Evolutionary conservation across 768 basidiomycete species (phyloP).

Genomic region (Rhizopogon vesiculosus): DNA sequence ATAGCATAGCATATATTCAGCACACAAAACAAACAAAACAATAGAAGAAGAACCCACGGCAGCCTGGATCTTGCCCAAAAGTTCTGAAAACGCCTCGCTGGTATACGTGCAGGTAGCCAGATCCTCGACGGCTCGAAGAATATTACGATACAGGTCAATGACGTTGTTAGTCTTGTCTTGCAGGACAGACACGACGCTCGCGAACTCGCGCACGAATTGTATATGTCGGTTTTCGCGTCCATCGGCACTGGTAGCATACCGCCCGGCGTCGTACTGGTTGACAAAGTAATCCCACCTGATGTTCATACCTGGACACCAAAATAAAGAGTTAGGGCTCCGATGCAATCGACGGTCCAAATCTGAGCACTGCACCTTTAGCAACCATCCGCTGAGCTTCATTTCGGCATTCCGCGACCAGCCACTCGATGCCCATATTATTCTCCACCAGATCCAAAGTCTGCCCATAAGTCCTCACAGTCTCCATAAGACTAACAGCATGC

Average conservation of each 20-base stretch:
- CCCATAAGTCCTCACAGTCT: constrained; percentile 96
- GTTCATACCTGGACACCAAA: constrained; percentile 67
- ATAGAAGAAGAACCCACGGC: constrained; percentile 53
- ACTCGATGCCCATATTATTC: constrained; percentile 86
- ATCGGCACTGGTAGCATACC: constrained; percentile 71
- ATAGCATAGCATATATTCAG: background rate
- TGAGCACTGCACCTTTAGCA: constrained; percentile 56
- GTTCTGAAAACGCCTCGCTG: constrained; percentile 73
- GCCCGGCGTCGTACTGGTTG: constrained; percentile 83
- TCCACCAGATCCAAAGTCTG: constrained; percentile 93
- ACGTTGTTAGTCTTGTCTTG: constrained; percentile 97
- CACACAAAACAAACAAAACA: no score
- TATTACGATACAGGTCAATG: constrained; percentile 87
- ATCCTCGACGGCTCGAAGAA: constrained; percentile 80
- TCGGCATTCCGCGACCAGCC: constrained; percentile 91
- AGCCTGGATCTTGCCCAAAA: constrained; percentile 76
- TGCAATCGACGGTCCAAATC: background rate
- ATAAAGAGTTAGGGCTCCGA: background rate
- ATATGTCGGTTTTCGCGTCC: constrained; percentile 84
- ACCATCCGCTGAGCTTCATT: constrained; percentile 95
- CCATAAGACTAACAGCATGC: constrained; percentile 97
- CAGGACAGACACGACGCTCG: constrained; percentile 84
- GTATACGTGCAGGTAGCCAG: constrained; percentile 85
- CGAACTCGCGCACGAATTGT: constrained; percentile 93
- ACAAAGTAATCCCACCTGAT: constrained; percentile 98